Base-by-base conservation (phyloP, 441 rosid species). In the Gossypium lobatum region DNA sequence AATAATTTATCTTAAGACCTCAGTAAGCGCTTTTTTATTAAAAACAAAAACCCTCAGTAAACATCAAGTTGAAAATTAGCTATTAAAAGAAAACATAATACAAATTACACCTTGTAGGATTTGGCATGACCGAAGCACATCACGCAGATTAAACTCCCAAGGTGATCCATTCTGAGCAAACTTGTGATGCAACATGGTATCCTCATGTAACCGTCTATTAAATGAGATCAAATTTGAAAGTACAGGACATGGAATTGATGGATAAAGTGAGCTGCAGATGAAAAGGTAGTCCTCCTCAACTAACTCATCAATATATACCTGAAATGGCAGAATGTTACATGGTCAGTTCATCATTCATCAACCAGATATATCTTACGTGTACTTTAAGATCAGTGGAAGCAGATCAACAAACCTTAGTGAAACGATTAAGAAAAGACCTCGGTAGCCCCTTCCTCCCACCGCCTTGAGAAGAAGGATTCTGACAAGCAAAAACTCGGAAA, bases 361-460 rank as follows among this genome's bases (percentile, higher is more conserved):
- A 31, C 59, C 31, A 70, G 46, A 42, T 39, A 68, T 50, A 28
- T 18, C 6, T 11, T 54, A 77, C 59, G 52, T 54, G 71, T 46
- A 31, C 34, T 76, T 53, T 42, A 2, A 17, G 8, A 42, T 21
- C 57, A 70, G 60, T 58, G 70, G 65, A 50, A 48, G 66, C 10
- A 11, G 52, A 70, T 6, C 18, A 75, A 67, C 79, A 21, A 64
- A 94, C 99, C 93, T 96, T 96, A 6, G 92, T 89, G 82, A 93
- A 96, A 80, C 99, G 97, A 75, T 96, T 93, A 60, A 96, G 87
- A 79, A 96, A 96, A 64, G 99, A 96, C 82, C 86, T 92, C n/a
- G 99, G 99, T 75, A 96, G 97, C 80, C 97, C 97, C 84, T 96
- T 96, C 81, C 99, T 84, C 58, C 99, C 99, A 81, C 99, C 99